Conservation (phyloP, 1,139 yeast genomes). For the Taphrina flavorubra region DNA sequence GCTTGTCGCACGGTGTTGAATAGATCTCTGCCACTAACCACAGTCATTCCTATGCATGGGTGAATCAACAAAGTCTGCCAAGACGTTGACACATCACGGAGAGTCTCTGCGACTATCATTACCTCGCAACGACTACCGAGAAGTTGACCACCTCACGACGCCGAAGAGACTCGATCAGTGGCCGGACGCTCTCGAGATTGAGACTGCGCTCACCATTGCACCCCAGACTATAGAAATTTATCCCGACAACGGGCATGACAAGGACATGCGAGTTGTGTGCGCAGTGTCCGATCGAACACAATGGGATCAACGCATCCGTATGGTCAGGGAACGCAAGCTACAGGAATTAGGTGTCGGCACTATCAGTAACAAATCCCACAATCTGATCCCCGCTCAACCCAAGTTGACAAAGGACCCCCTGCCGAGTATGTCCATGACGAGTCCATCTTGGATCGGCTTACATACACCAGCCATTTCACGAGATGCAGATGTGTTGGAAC, state of each 20-base stretch:
- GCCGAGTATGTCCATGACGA: background rate
- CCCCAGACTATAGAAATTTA: conserved; percentile 17
- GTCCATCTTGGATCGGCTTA: conserved; percentile 17
- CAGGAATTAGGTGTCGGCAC: conserved; percentile 28
- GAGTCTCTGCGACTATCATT: conserved; percentile 18
- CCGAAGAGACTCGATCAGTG: background rate
- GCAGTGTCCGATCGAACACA: conserved; percentile 34
- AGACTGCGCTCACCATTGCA: conserved; percentile 1
- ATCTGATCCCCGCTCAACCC: background rate
- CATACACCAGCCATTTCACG: conserved; percentile 36
- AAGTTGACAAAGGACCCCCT: background rate
- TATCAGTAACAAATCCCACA: conserved; percentile 10
- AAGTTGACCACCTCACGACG: background rate
- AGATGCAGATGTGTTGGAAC: background rate
- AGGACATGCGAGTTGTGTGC: conserved; percentile 39
- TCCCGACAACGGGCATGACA: conserved; percentile 31
- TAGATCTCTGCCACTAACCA: background rate
- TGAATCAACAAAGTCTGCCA: conserved; percentile 10
- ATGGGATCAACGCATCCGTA: conserved; percentile 30
- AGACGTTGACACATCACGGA: conserved; percentile 13
- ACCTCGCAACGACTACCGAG: conserved; percentile 23
- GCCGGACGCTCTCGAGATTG: conserved; percentile 16
- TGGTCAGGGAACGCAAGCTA: conserved; percentile 25
- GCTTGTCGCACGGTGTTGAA: too few species aligned
- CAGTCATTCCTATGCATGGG: conserved; percentile 21